Conservation (phyloP, 1,284 basidiomycete genomes). For the Mixia osmundae region DNA sequence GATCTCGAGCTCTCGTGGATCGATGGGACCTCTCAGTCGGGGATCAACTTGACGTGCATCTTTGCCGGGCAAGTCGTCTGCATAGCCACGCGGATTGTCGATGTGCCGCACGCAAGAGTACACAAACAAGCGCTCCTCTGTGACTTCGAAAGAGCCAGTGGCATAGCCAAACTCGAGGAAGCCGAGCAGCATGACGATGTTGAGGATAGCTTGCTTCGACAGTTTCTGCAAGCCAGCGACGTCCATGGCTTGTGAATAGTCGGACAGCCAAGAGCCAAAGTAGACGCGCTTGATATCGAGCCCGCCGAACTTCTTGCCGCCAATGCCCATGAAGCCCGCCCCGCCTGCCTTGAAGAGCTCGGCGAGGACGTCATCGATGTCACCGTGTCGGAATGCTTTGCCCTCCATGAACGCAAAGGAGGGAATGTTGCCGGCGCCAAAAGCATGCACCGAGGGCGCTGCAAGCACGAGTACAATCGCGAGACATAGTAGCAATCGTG, state of each 20-base stretch:
- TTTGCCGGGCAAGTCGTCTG: conserved; percentile 30
- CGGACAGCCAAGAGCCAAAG: conserved; percentile 34
- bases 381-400: conserved; percentile 16
- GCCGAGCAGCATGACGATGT: conserved; percentile 70
- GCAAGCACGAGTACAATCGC: too few species aligned
- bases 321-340: conserved; percentile 14
- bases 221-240: conserved; percentile 35
- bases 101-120: conserved; percentile 80
- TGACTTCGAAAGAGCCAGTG: conserved; percentile 59
- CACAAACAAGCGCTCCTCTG: conserved; percentile 55
- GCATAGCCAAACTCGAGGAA: conserved; percentile 49
- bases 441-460: too few species aligned
- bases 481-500: too few species aligned
- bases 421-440: conserved; percentile 18
- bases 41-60: conserved; percentile 57
- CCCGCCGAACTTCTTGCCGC: conserved; percentile 17
- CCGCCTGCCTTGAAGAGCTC: conserved; percentile 5
- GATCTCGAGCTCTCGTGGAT: conserved; percentile 57
- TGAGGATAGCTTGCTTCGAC: conserved; percentile 45
- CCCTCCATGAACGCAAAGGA: conserved; percentile 13
- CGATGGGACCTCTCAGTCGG: conserved; percentile 49
- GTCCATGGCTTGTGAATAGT: conserved; percentile 48
- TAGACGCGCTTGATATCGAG: conserved; percentile 19
- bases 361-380: conserved; percentile 11
- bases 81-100: conserved; percentile 19